phyloP scores from a whole-genome alignment of 208 protist species.

The Leishmania tarentolae region DNA sequence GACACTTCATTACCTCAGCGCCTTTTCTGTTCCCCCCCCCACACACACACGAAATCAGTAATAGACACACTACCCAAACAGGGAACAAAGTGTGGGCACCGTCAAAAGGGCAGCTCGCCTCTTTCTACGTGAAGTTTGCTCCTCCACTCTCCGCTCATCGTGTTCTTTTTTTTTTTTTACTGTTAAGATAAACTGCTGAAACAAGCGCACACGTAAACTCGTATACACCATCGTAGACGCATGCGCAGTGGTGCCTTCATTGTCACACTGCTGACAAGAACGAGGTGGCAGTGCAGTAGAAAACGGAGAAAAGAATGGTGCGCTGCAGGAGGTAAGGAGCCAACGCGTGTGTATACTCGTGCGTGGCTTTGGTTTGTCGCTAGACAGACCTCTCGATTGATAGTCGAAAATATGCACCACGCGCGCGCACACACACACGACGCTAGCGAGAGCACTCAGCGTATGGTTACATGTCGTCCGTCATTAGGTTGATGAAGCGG shows the following conservation, averaged over 20 bases:
- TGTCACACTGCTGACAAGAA: not conserved
- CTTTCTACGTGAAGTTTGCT: not conserved
- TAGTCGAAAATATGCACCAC: not conserved
- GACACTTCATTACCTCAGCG: not conserved
- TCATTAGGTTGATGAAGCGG: slow-evolving; percentile 60
- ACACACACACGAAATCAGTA: no score
- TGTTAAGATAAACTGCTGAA: not conserved
- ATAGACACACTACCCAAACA: not conserved
- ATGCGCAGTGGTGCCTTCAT: not conserved
- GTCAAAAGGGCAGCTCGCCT: not conserved
- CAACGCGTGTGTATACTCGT: not conserved
- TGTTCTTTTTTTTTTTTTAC: not conserved
- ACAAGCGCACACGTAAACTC: not conserved
- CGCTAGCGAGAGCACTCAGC: not conserved
- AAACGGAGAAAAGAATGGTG: not conserved
- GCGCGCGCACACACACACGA: not conserved
- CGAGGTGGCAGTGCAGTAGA: not conserved
- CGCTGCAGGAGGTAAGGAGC: not conserved
- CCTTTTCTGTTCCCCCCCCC: not conserved
- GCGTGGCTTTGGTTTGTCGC: not conserved
- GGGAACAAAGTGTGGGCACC: not conserved
- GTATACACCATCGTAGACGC: not conserved
- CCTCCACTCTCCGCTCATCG: not conserved
- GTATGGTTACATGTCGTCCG: slow-evolving; percentile 48
- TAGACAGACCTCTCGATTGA: not conserved